Percentiles rank a stretch among this genome's conserved stretches.
Conservation (phyloP, 306 rosid species). For the Cucumis cinereus region DNA sequence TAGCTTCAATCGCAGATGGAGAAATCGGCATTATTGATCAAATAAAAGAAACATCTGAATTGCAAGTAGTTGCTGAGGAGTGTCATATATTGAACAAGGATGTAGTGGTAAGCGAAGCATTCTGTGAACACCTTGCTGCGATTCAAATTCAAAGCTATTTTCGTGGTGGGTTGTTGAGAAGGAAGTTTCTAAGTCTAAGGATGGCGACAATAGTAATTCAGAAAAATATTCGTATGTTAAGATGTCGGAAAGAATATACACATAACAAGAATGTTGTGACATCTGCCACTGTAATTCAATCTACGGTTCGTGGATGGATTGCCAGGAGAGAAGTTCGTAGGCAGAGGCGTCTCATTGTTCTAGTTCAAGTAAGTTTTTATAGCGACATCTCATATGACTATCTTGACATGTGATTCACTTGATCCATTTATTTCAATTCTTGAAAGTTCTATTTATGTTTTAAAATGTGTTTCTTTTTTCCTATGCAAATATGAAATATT, state of each 20-base stretch:
- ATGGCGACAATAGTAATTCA: conserved; percentile 50
- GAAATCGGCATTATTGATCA: conserved; percentile 22
- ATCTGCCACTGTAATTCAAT: conserved; percentile 55
- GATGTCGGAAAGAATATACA: conserved; percentile 39
- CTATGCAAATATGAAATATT: not conserved
- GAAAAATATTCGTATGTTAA: conserved; percentile 50
- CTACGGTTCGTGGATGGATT: conserved; percentile 53
- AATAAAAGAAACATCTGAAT: conserved; percentile 26
- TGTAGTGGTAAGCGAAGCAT: conserved; percentile 8
- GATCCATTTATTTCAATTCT: not conserved
- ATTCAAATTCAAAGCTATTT: conserved; percentile 46
- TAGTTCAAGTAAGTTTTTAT: conserved; percentile 55
- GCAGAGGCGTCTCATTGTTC: conserved; percentile 32
- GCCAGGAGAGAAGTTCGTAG: conserved; percentile 35
- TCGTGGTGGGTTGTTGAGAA: conserved; percentile 51
- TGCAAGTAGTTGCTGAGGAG: conserved; percentile 43
- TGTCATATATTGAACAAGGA: conserved; percentile 10
- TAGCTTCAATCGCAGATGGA: conserved; percentile 12
- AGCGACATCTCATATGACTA: not conserved
- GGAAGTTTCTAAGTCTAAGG: conserved; percentile 33
- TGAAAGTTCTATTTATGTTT: not conserved
- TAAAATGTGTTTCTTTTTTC: not conserved
- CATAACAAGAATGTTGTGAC: conserved; percentile 23
- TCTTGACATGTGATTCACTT: conserved; percentile 9
- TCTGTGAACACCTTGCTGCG: conserved; percentile 32